phyloP scores from a whole-genome alignment of 345 rosid species.

The Eucalyptus victrix region DNA sequence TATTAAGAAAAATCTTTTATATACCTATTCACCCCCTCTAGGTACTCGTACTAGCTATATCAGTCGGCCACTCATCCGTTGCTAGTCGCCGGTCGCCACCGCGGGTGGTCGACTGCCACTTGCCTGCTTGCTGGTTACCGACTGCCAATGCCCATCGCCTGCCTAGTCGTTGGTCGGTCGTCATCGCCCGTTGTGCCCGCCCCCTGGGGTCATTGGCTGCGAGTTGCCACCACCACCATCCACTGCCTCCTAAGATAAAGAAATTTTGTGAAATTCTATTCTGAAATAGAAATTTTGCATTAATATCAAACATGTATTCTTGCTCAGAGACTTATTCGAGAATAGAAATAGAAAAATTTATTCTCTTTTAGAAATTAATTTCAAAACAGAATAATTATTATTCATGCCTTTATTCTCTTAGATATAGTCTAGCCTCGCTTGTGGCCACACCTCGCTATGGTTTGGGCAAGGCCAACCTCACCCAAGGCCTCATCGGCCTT shows the following conservation, averaged over 20 bases:
- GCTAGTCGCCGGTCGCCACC: fast-evolving
- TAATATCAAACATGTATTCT: fast-evolving
- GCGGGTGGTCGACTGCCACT: fast-evolving
- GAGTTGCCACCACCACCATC: fast-evolving
- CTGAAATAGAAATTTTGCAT: fast-evolving
- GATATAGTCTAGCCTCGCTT: not conserved
- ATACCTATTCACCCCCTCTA: too few relatives aligned
- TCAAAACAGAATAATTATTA: fast-evolving
- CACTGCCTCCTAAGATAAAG: fast-evolving
- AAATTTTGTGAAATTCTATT: too few relatives aligned
- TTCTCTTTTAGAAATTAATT: too few relatives aligned
- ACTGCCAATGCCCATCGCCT: fast-evolving
- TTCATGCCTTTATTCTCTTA: fast-evolving
- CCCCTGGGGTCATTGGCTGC: fast-evolving
- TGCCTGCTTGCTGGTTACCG: fast-evolving
- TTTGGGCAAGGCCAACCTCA: not conserved
- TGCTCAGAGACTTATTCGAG: fast-evolving
- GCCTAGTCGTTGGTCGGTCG: fast-evolving
- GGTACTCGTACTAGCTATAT: too few relatives aligned
- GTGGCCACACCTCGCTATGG: fast-evolving
- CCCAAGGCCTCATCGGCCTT: too few relatives aligned
- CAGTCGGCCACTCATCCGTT: fast-evolving
- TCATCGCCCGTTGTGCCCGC: fast-evolving
- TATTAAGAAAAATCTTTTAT: too few relatives aligned
- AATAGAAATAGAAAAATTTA: too few relatives aligned